Evolutionary conservation across 306 rosid genomes (phyloP).

Genomic region (Macrotyloma uniflorum): DNA sequence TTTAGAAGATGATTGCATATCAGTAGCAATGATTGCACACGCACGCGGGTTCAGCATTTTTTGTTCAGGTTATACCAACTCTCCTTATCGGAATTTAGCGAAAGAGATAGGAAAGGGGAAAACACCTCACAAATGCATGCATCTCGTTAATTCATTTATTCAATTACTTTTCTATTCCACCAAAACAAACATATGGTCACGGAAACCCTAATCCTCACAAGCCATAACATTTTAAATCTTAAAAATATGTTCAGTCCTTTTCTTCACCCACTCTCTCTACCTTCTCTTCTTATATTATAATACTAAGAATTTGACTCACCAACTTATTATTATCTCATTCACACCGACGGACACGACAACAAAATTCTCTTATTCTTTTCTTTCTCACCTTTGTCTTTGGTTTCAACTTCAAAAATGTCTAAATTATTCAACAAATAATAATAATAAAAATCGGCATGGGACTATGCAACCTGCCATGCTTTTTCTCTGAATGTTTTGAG

Average conservation of each 20-base stretch:
- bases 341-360: conserved; percentile 31
- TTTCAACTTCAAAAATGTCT: neutral
- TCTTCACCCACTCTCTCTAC: conserved; percentile 21
- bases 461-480: neutral
- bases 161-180: conserved; percentile 20
- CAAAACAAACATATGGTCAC: conserved; percentile 1
- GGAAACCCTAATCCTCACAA: neutral
- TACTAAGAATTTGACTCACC: conserved; percentile 22
- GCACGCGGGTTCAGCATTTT: conserved; percentile 28
- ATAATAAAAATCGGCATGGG: neutral
- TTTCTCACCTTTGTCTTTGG: neutral
- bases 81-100: neutral
- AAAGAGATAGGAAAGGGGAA: conserved; percentile 29
- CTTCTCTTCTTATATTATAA: conserved; percentile 11
- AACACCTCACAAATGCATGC: conserved; percentile 4
- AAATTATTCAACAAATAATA: neutral
- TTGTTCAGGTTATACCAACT: neutral
- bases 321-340: neutral
- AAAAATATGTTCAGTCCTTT: conserved; percentile 7
- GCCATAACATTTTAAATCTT: conserved; percentile 13
- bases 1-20: neutral
- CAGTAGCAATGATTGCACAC: conserved; percentile 41
- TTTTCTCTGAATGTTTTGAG: neutral
- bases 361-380: conserved; percentile 3
- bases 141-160: conserved; percentile 11